A percentile compares a stretch with the other conserved stretches of the same genome.
Evolutionary conservation across 2,329 filamentous ascomycete species (phyloP).

Genomic region (Bipolaris gigantea): DNA sequence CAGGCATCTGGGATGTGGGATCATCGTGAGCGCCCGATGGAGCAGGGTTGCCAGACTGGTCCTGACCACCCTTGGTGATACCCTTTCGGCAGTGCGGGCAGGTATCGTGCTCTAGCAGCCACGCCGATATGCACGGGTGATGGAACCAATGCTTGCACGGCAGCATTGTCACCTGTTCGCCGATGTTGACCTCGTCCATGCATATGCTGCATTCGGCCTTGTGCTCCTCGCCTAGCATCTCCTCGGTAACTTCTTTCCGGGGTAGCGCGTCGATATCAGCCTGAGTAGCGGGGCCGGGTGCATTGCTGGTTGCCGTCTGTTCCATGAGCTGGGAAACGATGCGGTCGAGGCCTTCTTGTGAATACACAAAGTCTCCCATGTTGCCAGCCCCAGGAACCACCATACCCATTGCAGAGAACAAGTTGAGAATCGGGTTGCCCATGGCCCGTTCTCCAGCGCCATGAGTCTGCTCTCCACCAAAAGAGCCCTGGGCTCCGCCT

Average conservation of each 20-base stretch:
- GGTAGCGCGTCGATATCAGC: conserved; percentile 73
- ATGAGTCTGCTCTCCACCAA: conserved; percentile 12
- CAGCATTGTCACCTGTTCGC: conserved; percentile 73
- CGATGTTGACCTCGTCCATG: conserved; percentile 78
- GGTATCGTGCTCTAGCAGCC: conserved; percentile 89
- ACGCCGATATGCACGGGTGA: conserved; percentile 75
- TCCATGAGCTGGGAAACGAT: conserved; percentile 91
- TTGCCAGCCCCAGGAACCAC: conserved; percentile 39
- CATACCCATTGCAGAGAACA: conserved; percentile 46
- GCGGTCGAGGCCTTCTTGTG: conserved; percentile 85
- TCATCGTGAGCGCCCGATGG: conserved; percentile 4
- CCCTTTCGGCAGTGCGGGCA: conserved; percentile 77
- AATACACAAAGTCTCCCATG: conserved; percentile 82
- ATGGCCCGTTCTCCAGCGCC: conserved; percentile 9
- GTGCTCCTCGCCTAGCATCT: conserved; percentile 70
- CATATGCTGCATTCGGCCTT: conserved; percentile 88
- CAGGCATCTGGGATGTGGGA: conserved; percentile 31
- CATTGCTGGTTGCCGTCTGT: conserved; percentile 72
- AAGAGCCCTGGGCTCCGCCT: conserved; percentile 9
- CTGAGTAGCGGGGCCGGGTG: conserved; percentile 77
- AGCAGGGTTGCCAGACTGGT: conserved; percentile 16
- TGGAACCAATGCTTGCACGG: conserved; percentile 97
- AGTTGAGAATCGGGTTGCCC: conserved; percentile 47
- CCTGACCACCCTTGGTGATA: conserved; percentile 46
- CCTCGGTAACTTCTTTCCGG: conserved; percentile 68